Percentiles rank a stretch among this genome's conserved stretches.
phyloP scores from a whole-genome alignment of 1,284 basidiomycete genomes.

The Leccinum fuscescens region DNA sequence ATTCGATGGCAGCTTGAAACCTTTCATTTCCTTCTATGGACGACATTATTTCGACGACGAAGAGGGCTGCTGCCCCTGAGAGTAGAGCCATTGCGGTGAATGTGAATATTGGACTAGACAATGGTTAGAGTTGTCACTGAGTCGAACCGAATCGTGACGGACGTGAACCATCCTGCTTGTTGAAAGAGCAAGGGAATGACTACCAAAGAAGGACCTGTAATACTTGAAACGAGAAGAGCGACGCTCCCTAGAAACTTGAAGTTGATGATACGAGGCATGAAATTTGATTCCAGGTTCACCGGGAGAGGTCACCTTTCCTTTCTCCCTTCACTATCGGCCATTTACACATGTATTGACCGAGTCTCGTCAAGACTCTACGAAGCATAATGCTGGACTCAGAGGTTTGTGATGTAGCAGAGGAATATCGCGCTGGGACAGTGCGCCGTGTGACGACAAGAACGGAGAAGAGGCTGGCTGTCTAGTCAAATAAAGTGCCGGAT shows the following conservation, averaged over 20 bases:
- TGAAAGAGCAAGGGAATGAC: constrained; percentile 26
- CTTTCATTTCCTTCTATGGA: constrained; percentile 27
- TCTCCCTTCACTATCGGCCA: too few relatives aligned
- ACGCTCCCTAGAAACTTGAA: constrained; percentile 22
- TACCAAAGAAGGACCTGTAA: constrained; percentile 25
- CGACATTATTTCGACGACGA: constrained; percentile 26
- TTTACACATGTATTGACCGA: too few relatives aligned
- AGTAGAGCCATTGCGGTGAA: constrained; percentile 19
- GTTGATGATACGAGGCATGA: constrained; percentile 22
- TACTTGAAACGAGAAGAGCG: constrained; percentile 27
- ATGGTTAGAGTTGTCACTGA: not conserved
- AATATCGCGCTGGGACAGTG: too few relatives aligned
- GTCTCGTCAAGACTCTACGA: too few relatives aligned
- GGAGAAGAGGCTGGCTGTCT: too few relatives aligned
- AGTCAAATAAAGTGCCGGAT: too few relatives aligned
- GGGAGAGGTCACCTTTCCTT: too few relatives aligned
- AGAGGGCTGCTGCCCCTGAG: constrained; percentile 23
- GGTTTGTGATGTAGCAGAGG: too few relatives aligned
- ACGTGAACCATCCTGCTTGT: constrained; percentile 29
- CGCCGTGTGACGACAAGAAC: too few relatives aligned
- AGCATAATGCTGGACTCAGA: too few relatives aligned
- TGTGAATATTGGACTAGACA: not conserved
- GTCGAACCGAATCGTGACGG: constrained; percentile 3
- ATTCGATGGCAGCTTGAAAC: constrained; percentile 26
- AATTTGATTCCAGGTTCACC: too few relatives aligned